Percentiles rank a stretch among this genome's conserved stretches.
These are phyloP conservation scores for Fusarium nurragi DNA, from an alignment of 2,329 filamentous ascomycete genomes.

Conservation along the genomic window DNA sequence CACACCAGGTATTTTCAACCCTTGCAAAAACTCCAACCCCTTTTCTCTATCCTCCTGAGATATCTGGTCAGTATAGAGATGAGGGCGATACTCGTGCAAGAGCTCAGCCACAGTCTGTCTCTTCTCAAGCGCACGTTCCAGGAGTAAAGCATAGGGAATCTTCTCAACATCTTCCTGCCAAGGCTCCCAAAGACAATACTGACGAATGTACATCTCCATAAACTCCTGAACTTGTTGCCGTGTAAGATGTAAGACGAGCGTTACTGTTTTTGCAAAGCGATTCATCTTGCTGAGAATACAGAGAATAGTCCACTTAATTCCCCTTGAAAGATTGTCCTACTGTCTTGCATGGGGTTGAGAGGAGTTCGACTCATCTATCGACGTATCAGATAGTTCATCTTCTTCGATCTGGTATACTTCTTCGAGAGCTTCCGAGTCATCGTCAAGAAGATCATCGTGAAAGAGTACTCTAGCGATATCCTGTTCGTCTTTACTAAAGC, in stretches of 20 bases:
- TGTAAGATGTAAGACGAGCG: conserved; percentile 31
- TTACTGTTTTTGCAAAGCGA: conserved; percentile 33
- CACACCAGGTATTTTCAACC: not conserved
- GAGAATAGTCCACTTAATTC: conserved; percentile 43
- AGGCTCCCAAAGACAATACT: conserved; percentile 28
- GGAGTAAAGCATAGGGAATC: conserved; percentile 22
- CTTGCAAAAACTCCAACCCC: conserved; percentile 33
- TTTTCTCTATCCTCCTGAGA: conserved; percentile 20
- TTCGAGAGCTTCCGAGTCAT: not conserved
- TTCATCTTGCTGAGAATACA: conserved; percentile 31
- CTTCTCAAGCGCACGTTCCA: conserved; percentile 9
- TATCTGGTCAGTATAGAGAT: conserved; percentile 39
- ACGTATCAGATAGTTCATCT: not conserved
- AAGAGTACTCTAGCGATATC: not conserved
- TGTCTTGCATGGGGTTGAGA: not conserved
- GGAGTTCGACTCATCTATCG: not conserved
- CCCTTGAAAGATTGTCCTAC: conserved; percentile 42
- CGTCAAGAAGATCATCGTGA: not conserved
- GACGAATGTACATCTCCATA: conserved; percentile 33
- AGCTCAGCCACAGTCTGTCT: conserved; percentile 15
- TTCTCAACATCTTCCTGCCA: conserved; percentile 30
- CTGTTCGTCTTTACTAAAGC: not conserved
- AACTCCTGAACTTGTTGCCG: conserved; percentile 39
- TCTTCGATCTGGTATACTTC: not conserved
- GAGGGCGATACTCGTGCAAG: conserved; percentile 34